Base-by-base conservation (phyloP, 1,284 basidiomycete species). In the Ganoderma lucidum region DNA sequence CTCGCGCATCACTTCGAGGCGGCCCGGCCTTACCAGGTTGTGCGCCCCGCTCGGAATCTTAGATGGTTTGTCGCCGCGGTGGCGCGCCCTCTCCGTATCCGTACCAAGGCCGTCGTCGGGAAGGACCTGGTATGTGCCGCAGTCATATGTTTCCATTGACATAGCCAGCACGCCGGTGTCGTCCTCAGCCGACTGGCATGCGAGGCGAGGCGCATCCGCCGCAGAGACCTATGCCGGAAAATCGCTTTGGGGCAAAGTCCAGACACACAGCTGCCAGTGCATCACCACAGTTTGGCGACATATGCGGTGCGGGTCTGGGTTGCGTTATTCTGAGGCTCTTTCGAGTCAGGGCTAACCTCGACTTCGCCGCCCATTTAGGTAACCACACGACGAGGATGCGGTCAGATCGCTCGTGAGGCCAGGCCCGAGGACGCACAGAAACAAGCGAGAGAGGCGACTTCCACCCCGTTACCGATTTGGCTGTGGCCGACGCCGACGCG, bases 311-410 rank as follows among this genome's bases (percentile, higher is more conserved):
- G 45, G 45, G 45, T 9, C 45, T 48, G 45, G 45, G 17, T n/a
- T n/a, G n/a, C 2, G 8, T 23, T 5, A 19, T 23, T 23, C 6
- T 19, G 45, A n/a, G 45, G 19, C 23, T 48, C 45, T 45, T 45
- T 19, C 3, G 6, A 23, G 44, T 6, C 44, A 48, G 45, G 45
- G 23, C n/a, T 48, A 48, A 48, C 45, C 45, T 48, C 45, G 45
- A 48, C 45, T 23, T n/a, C 19, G n/a, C 9, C 45, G 19, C 19
- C 45, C n/a, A 48, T 48, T 48, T 48, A 23, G 45, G 45, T 48
- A 48, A 48, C 45, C 45, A 48, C 45, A 10, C 45, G 45, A 48
- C 45, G 45, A 48, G 45, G 45, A 48, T 48, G 45, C 45, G n/a
- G 45, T 48, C 45, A 48, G 45, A 48, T 48, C 45, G 45, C 45